Evolutionary conservation across 73 alveolate species (phyloP).

Genomic region (Loxodes magnus): DNA sequence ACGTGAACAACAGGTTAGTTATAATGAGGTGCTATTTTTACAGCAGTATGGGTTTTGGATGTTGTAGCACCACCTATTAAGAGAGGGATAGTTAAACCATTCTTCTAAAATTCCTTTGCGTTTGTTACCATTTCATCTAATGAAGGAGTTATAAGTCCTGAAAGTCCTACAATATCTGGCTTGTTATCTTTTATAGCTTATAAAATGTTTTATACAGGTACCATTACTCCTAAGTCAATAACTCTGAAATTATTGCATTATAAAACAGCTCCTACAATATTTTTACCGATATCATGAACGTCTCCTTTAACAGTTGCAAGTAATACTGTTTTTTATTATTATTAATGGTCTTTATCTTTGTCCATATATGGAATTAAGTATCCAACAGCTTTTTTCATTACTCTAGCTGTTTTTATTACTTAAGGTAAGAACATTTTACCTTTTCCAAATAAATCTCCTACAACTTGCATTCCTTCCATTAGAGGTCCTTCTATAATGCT

Average conservation of each 20-base stretch:
- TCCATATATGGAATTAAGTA: slow-evolving; percentile 71
- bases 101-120: slow-evolving; percentile 36
- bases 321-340: slow-evolving; percentile 21
- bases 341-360: slow-evolving; percentile 24
- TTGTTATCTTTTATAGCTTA: slow-evolving; percentile 32
- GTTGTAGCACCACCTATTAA: slow-evolving; percentile 85
- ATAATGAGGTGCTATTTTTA: slow-evolving; percentile 58
- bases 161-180: slow-evolving; percentile 59
- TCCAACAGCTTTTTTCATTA: slow-evolving; percentile 78
- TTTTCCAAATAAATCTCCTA: slow-evolving; percentile 75
- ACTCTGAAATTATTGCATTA: slow-evolving; percentile 54
- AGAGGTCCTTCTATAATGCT: slow-evolving; percentile 79
- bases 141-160: slow-evolving; percentile 78
- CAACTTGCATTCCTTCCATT: slow-evolving; percentile 73
- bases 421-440: slow-evolving; percentile 88
- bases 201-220: slow-evolving; percentile 35
- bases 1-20: slow-evolving; percentile 42
- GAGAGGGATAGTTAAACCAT: slow-evolving; percentile 42
- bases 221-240: slow-evolving; percentile 78
- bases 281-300: slow-evolving; percentile 85
- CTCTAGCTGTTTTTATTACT: slow-evolving; percentile 77
- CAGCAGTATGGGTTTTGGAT: slow-evolving; percentile 76
- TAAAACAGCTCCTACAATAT: slow-evolving; percentile 75
- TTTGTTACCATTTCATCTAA: slow-evolving; percentile 69
- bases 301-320: slow-evolving; percentile 86